These are phyloP conservation scores for Punctularia strigosozonata DNA, from an alignment of 768 basidiomycete genomes.

Conservation along the genomic window DNA sequence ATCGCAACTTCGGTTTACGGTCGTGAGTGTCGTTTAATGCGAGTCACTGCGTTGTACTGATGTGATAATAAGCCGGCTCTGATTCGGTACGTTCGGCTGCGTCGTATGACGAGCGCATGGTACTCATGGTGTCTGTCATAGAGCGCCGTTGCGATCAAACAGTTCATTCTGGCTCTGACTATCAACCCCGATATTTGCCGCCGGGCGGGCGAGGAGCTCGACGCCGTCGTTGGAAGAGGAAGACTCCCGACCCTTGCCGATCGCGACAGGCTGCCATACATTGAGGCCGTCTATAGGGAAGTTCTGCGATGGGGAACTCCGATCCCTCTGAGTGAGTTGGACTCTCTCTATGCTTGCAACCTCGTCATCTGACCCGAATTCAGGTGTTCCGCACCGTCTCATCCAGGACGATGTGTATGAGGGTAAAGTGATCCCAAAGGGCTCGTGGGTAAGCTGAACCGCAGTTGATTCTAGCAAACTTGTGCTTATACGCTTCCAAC, in stretches of 20 bases:
- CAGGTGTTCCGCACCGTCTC: constrained; percentile 3
- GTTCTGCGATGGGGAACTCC: constrained; percentile 18
- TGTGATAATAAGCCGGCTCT: no score
- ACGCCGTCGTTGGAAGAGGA: constrained; percentile 14
- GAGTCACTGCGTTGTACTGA: no score
- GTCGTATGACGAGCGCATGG: neutral
- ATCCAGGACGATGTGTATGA: constrained; percentile 2
- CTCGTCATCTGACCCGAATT: no score
- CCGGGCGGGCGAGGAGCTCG: constrained; percentile 18
- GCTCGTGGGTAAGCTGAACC: constrained; percentile 4
- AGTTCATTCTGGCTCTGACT: constrained; percentile 25
- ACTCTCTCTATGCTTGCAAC: no score
- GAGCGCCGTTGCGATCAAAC: constrained; percentile 6
- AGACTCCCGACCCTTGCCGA: constrained; percentile 17
- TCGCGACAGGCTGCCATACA: constrained; percentile 12
- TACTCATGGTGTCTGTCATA: neutral
- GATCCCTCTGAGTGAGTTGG: constrained; percentile 25
- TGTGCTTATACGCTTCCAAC: no score
- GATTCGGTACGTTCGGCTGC: no score
- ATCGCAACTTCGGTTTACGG: constrained; percentile 75
- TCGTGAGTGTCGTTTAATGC: constrained; percentile 5
- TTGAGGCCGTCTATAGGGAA: constrained; percentile 13
- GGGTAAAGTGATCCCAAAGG: constrained; percentile 1
- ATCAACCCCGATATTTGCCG: constrained; percentile 21
- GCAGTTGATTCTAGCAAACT: no score